Evolutionary conservation across 2,329 filamentous ascomycete species (phyloP).

Genomic region (Hypomyces rosellus): DNA sequence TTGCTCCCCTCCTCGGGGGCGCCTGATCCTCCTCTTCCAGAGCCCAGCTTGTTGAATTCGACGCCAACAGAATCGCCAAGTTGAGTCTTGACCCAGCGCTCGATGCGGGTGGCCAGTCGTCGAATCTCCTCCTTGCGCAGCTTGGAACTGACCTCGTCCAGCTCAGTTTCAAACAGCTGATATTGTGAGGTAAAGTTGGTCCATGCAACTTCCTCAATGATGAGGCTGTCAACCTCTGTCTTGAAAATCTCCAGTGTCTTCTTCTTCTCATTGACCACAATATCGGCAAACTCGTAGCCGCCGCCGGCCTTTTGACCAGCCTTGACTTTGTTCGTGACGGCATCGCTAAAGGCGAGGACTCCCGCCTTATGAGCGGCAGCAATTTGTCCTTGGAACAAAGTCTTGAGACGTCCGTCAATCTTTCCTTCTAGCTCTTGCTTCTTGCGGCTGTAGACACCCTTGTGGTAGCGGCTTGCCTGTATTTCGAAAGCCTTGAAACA

Average conservation of each 20-base stretch:
- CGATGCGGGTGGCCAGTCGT: conserved; percentile 79
- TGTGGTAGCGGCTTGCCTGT: conserved; percentile 92
- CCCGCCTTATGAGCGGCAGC: conserved; percentile 84
- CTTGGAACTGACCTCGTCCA: conserved; percentile 79
- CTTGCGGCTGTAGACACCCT: conserved; percentile 87
- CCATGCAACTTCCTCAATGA: conserved; percentile 78
- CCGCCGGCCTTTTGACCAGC: conserved; percentile 85
- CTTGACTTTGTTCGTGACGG: conserved; percentile 83
- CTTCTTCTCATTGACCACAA: conserved; percentile 77
- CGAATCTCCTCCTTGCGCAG: conserved; percentile 95
- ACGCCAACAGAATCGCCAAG: conserved; percentile 82
- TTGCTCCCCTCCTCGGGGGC: conserved; percentile 74
- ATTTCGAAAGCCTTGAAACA: conserved; percentile 80
- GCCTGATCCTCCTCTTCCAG: conserved; percentile 74
- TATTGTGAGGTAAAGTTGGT: conserved; percentile 79
- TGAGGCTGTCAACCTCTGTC: conserved; percentile 64
- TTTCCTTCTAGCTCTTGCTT: conserved; percentile 77
- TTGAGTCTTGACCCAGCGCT: conserved; percentile 87
- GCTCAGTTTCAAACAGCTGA: conserved; percentile 76
- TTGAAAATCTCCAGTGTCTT: conserved; percentile 70
- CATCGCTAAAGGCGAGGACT: conserved; percentile 76
- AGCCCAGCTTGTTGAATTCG: conserved; percentile 94
- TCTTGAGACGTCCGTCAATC: conserved; percentile 81
- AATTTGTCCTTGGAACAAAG: conserved; percentile 83
- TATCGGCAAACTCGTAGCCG: conserved; percentile 90